These are phyloP conservation scores for Dactylis glomerata DNA, from an alignment of 176 grass and related monocot species.

Conservation along the genomic window DNA sequence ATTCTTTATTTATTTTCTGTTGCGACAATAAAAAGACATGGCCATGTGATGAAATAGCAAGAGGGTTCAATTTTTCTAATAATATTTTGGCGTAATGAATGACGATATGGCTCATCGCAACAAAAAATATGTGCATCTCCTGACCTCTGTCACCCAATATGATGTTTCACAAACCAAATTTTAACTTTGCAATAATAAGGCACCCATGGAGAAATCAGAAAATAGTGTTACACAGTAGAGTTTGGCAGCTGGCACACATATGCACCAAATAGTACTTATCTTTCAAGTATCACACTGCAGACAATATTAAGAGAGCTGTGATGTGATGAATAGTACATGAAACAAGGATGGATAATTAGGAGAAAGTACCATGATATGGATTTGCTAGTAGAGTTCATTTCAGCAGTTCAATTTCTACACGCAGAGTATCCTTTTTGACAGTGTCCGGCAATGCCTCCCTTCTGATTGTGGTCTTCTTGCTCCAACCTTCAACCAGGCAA, in stretches of 20 bases:
- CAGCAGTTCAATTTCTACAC: neutral
- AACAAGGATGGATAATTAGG: neutral
- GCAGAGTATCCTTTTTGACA: neutral
- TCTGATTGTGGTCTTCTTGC: neutral
- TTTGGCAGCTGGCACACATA: neutral
- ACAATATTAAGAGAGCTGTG: neutral
- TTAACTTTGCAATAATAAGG: neutral
- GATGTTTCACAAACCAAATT: too few relatives aligned
- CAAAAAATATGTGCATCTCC: too few relatives aligned
- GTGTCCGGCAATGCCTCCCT: neutral
- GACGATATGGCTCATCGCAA: too few relatives aligned
- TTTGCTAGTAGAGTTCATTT: neutral
- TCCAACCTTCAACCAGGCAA: slow-evolving; percentile 3
- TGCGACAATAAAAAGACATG: too few relatives aligned
- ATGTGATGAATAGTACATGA: neutral
- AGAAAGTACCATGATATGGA: neutral
- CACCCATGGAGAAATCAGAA: neutral
- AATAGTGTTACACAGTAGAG: neutral
- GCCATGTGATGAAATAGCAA: too few relatives aligned
- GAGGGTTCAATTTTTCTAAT: too few relatives aligned
- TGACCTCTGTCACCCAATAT: too few relatives aligned
- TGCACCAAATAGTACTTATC: neutral
- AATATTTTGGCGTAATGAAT: too few relatives aligned
- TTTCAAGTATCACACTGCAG: neutral
- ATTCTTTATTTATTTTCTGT: too few relatives aligned